Evolutionary conservation across 2,329 filamentous ascomycete genomes (phyloP).

Genomic region (Elsinoe necatrix): DNA sequence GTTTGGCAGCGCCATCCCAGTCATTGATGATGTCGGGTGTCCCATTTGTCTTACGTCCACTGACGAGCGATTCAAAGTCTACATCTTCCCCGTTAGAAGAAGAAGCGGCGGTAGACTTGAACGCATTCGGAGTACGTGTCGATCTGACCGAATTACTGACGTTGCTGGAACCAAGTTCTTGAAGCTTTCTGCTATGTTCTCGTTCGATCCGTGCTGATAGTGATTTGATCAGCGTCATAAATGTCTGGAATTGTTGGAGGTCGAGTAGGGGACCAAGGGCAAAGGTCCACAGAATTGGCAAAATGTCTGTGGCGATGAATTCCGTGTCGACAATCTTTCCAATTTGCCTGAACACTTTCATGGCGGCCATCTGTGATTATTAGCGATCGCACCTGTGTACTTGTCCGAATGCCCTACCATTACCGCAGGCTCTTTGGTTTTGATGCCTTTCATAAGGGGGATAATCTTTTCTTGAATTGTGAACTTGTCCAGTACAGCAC

Average conservation of each 20-base stretch:
- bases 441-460: constrained; percentile 82
- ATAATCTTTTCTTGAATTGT: constrained; percentile 97
- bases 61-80: constrained; percentile 84
- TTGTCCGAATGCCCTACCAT: constrained; percentile 48
- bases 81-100: constrained; percentile 48
- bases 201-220: constrained; percentile 74
- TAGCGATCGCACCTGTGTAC: neutral
- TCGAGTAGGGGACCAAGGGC: constrained; percentile 82
- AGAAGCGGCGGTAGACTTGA: constrained; percentile 18
- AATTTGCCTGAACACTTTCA: constrained; percentile 77
- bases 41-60: constrained; percentile 52
- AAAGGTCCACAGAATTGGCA: constrained; percentile 88
- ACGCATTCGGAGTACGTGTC: constrained; percentile 52
- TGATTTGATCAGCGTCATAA: constrained; percentile 79
- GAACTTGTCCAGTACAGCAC: constrained; percentile 85
- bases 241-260: constrained; percentile 73
- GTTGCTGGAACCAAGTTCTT: constrained; percentile 62
- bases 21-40: constrained; percentile 36
- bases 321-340: constrained; percentile 76
- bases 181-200: constrained; percentile 80
- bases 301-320: constrained; percentile 82
- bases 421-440: constrained; percentile 94
- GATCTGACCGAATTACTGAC: constrained; percentile 26
- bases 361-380: constrained; percentile 58
- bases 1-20: constrained; percentile 31